Evolutionary conservation across 257 asterid genomes (phyloP), one percentile per base, ranked within the genome.

Genomic region (Solanum corneliomulleri): DNA sequence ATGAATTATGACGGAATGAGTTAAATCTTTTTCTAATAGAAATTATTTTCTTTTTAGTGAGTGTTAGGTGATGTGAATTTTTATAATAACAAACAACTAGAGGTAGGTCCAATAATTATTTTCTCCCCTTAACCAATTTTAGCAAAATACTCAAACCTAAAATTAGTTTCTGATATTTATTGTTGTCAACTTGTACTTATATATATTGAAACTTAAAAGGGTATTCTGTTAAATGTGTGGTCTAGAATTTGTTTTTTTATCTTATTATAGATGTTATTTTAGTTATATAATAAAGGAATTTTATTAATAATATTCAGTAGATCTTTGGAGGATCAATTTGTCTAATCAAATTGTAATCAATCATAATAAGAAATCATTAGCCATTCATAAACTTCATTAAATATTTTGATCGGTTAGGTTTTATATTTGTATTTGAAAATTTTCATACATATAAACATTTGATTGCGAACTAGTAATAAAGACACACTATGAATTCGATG

Each of bases 61-160:
- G 0, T 8, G 7, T 31, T 16, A 31, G 8, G 1, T 1, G 7
- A 31, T 0, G 13, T 3, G 2, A 14, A 9, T 16, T 12, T 47
- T 47, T 72, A 52, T 52, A 0, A 49, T 72, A 35, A 72, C 81
- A 72, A 9, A 20, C 47, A 29, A 29, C 23, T 72, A 72, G 49
- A 37, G 81, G 83, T 42, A n/a, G n/a, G 83, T 25, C 37, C 62
- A 42, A 14, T n/a, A 76, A 58, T 1, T 76, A 23, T n/a, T 18
- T 18, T 15, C 6, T 7, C 7, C 23, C 20, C 60, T n/a, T 41
- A 12, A 31, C 60, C 23, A 76, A n/a, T 41, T 41, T 25, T 76
- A 76, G 35, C 58, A 76, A 76, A 76, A 76, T 41, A 11, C 35
- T n/a, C 58, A 41, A 41, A 41, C 23, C 83, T 41, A 76, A 76